Conservation (phyloP, 805 yeast genomes). For the Brettanomyces custersianus region DNA sequence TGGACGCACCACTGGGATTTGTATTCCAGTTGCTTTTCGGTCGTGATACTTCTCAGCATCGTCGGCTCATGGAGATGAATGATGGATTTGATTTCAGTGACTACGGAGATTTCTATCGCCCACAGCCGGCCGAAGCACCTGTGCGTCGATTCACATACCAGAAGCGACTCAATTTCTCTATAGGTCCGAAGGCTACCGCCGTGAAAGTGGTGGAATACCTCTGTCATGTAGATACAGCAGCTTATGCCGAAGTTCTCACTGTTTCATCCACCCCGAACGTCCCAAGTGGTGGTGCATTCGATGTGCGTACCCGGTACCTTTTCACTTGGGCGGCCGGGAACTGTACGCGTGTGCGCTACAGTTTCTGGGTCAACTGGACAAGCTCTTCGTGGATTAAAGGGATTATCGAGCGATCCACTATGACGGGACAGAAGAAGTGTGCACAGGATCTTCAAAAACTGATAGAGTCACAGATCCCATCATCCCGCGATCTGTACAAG, state of each 20-base stretch:
- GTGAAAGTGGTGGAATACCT: constrained; percentile 52
- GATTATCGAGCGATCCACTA: constrained; percentile 78
- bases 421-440: constrained; percentile 66
- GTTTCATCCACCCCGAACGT: constrained; percentile 83
- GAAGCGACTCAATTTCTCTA: constrained; percentile 67
- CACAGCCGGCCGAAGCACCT: constrained; percentile 25
- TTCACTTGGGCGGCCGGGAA: constrained; percentile 68
- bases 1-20: constrained; percentile 71
- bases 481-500: background rate
- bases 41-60: constrained; percentile 33
- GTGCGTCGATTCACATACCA: constrained; percentile 55
- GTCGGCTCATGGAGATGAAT: constrained; percentile 29
- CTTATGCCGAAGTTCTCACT: constrained; percentile 50
- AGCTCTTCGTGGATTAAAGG: constrained; percentile 89
- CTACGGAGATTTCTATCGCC: constrained; percentile 30
- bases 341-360: constrained; percentile 48
- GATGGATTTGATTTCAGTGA: constrained; percentile 39
- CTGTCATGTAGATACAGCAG: constrained; percentile 42
- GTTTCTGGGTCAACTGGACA: constrained; percentile 81
- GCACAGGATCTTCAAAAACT: constrained; percentile 32
- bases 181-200: constrained; percentile 89
- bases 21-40: constrained; percentile 69
- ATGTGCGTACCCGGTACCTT: constrained; percentile 62
- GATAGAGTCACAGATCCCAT: constrained; percentile 13
- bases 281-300: constrained; percentile 82